A percentile compares a stretch with the other conserved stretches of the same genome.
Conservation (phyloP, 352 stramenopile species). For the Elongisporangium anandrum region DNA sequence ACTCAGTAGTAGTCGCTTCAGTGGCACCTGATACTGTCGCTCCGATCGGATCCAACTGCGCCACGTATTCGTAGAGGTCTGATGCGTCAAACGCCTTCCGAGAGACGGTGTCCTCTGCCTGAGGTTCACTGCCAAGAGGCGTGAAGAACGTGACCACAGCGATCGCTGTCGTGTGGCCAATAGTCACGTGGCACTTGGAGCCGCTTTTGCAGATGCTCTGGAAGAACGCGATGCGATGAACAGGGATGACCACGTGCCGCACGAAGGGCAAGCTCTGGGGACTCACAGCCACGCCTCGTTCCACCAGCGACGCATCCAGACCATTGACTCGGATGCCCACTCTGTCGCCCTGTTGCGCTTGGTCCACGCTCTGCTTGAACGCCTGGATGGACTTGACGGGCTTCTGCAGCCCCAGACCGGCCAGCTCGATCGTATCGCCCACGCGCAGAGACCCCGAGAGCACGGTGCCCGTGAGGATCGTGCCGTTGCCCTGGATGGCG, state of each 20-base stretch:
- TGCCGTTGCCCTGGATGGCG: slow-evolving; percentile 95
- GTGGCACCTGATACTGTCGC: slow-evolving; percentile 3
- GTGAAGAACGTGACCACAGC: slow-evolving; percentile 63
- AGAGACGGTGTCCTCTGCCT: not conserved
- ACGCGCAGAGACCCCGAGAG: slow-evolving; percentile 83
- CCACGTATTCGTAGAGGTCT: slow-evolving; percentile 43
- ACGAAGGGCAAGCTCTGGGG: slow-evolving; percentile 47
- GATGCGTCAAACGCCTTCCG: slow-evolving; percentile 25
- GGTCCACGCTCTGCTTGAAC: slow-evolving; percentile 90
- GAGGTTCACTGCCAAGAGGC: slow-evolving; percentile 6
- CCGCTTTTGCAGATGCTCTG: slow-evolving; percentile 46
- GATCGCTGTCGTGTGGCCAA: slow-evolving; percentile 75
- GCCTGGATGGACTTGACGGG: slow-evolving; percentile 99
- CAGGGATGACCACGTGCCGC: slow-evolving; percentile 43
- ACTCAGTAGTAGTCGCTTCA: not conserved
- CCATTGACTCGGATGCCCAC: slow-evolving; percentile 93
- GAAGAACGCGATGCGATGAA: slow-evolving; percentile 63
- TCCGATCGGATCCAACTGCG: slow-evolving; percentile 17
- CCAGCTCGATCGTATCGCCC: slow-evolving; percentile 94
- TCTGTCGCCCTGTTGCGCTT: slow-evolving; percentile 91
- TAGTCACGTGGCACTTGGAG: slow-evolving; percentile 64
- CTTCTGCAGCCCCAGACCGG: slow-evolving; percentile 69
- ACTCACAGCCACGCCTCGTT: slow-evolving; percentile 55
- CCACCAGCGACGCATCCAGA: slow-evolving; percentile 52
- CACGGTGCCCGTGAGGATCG: slow-evolving; percentile 95